Evolutionary conservation across 805 yeast genomes (phyloP).

Genomic region (Candida sithepensis): DNA sequence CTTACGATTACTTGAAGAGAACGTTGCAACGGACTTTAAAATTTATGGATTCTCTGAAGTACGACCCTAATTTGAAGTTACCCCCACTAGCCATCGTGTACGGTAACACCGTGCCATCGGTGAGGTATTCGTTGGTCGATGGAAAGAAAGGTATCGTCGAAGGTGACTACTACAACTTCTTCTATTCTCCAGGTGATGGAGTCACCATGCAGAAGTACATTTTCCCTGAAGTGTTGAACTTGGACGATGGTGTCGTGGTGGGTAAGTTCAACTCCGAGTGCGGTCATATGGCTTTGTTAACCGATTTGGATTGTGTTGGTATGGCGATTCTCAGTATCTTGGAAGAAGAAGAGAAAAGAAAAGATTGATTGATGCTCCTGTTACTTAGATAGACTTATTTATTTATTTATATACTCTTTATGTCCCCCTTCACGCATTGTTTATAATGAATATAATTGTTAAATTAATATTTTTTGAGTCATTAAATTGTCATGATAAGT

Average conservation of each 20-base stretch:
- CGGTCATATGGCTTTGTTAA: conserved; percentile 80
- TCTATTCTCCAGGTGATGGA: conserved; percentile 91
- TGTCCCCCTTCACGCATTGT: background rate
- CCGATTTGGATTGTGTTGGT: conserved; percentile 70
- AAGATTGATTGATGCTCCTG: background rate
- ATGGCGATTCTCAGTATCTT: conserved; percentile 63
- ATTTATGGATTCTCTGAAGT: conserved; percentile 55
- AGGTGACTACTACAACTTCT: conserved; percentile 73
- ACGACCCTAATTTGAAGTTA: conserved; percentile 45
- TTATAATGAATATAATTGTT: background rate
- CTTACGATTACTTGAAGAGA: conserved; percentile 59
- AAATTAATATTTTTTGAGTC: too few relatives aligned
- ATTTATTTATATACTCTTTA: background rate
- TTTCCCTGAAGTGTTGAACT: conserved; percentile 73
- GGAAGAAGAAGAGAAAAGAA: conserved; percentile 45
- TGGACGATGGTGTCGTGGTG: conserved; percentile 63
- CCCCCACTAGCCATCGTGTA: conserved; percentile 85
- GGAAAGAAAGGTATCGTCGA: conserved; percentile 57
- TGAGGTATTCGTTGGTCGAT: conserved; percentile 70
- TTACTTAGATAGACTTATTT: background rate
- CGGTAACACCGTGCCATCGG: conserved; percentile 81
- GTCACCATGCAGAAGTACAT: conserved; percentile 81
- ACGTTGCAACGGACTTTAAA: conserved; percentile 58
- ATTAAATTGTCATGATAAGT: too few relatives aligned
- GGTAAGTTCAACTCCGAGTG: conserved; percentile 60